Evolutionary conservation across 2,329 filamentous ascomycete species (phyloP), one percentile per base, ranked within the genome.

Genomic region (Diplodia seriata): DNA sequence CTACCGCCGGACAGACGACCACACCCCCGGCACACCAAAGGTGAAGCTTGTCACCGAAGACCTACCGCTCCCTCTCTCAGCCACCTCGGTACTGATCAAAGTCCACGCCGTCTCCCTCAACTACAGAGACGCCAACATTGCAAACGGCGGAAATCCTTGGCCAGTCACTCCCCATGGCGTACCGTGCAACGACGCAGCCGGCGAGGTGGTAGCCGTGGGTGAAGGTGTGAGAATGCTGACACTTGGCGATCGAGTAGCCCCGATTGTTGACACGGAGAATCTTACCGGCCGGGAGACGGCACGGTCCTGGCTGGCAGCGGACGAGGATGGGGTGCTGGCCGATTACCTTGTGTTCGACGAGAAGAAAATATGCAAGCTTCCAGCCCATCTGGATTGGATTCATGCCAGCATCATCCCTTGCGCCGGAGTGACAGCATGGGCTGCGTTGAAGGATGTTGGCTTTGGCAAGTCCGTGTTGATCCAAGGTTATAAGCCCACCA

Each of bases 51-150:
- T 59, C 15, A 68, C 51, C 20, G 65, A 69, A 67, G 20, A 38
- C 23, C 55, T 70, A 14, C 64, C 65, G 0, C n/a, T 33, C 1
- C 38, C 65, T 2, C 68, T 70, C 1, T 47, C 62, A 14, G n/a
- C 65, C 36, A 69, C 69, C 11, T 65, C 65, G 14, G 31, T 89
- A 26, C 20, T 70, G n/a, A 69, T 70, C 61, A 66, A 67, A n/a
- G 63, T 70, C 55, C 68, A 70, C 36, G 62, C 59, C 50, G 67
- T 70, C 14, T 68, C 67, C 1, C 67, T 70, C 15, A 70, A 70
- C 61, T 70, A 66, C 61, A 40, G 68, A 3, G 68, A 70, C 38
- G 40, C 81, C 78, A 31, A 81, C 74, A 61, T 70, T 12, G 61
- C 65, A 3, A 70, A 66, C 50, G 67, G 68, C 49, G 65, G 53